Evolutionary conservation across 495 filamentous ascomycete genomes (phyloP).

Genomic region (Penicillium antarcticum): DNA sequence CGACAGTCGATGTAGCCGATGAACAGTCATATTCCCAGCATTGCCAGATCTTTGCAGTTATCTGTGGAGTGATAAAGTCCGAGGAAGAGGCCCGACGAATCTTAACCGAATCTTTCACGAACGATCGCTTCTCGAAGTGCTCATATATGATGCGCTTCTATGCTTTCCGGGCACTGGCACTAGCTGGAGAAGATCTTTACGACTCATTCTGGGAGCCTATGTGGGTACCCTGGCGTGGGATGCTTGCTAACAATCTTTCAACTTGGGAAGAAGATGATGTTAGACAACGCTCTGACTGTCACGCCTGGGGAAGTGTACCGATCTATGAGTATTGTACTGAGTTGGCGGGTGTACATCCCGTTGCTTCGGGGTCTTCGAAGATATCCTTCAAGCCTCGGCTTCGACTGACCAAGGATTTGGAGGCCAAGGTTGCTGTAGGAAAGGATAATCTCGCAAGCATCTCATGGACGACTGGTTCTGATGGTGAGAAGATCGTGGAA

Average conservation of each 20-base stretch:
- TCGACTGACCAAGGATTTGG: constrained; percentile 15
- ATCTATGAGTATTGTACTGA: constrained; percentile 40
- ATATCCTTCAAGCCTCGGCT: constrained; percentile 31
- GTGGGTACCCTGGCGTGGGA: constrained; percentile 30
- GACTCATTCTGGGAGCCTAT: constrained; percentile 24
- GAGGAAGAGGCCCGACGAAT: constrained; percentile 9
- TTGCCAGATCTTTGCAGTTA: constrained; percentile 34
- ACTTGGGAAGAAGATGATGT: constrained; percentile 44
- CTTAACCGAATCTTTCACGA: constrained; percentile 16
- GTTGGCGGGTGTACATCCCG: constrained; percentile 26
- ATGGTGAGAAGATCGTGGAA: constrained; percentile 14
- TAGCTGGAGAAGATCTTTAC: constrained; percentile 23
- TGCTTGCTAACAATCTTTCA: constrained; percentile 33
- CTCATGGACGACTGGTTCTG: constrained; percentile 15
- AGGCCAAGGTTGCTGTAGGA: constrained; percentile 28
- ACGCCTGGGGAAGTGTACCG: constrained; percentile 42
- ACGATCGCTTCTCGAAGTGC: constrained; percentile 29
- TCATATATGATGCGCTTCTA: constrained; percentile 43
- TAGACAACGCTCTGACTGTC: constrained; percentile 36
- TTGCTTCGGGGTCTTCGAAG: constrained; percentile 20
- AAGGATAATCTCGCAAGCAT: constrained; percentile 28
- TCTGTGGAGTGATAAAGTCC: constrained; percentile 23
- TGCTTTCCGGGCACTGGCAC: constrained; percentile 28
- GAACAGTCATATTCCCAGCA: constrained; percentile 29
- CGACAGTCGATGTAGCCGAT: constrained; percentile 24